phyloP scores from a whole-genome alignment of 2,329 filamentous ascomycete species.

The Fusarium domesticum region DNA sequence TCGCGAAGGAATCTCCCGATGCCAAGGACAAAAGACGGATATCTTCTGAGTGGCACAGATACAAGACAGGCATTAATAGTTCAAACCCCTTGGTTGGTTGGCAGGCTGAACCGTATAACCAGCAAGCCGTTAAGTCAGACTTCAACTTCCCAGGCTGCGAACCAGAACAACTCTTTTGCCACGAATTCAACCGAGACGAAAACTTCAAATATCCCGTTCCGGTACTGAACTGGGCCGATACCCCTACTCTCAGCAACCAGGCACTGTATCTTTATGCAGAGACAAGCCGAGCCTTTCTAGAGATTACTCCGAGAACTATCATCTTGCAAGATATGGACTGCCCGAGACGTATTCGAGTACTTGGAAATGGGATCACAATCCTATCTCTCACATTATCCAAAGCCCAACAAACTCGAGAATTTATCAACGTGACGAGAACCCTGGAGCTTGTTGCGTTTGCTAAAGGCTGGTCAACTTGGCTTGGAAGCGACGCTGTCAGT shows the following conservation, averaged over 20 bases:
- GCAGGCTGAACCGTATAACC: neutral
- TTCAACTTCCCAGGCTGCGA: neutral
- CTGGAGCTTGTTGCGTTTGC: conserved; percentile 7
- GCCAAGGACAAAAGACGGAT: conserved; percentile 1
- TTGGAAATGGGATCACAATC: neutral
- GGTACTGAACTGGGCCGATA: conserved; percentile 5
- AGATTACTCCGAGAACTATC: neutral
- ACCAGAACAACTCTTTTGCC: neutral
- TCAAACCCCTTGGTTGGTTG: conserved; percentile 2
- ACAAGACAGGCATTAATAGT: neutral
- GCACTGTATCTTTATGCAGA: conserved; percentile 5
- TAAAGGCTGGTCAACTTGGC: conserved; percentile 12
- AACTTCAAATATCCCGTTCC: conserved; percentile 2
- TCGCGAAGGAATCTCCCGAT: neutral
- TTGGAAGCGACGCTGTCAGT: conserved; percentile 5
- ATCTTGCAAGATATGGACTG: conserved; percentile 1
- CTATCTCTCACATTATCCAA: conserved; percentile 4
- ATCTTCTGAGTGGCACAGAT: conserved; percentile 4
- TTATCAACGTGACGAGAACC: neutral
- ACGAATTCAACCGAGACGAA: neutral
- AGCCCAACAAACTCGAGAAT: neutral
- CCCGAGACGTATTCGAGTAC: conserved; percentile 1
- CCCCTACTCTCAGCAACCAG: conserved; percentile 6
- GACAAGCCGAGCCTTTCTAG: conserved; percentile 1
- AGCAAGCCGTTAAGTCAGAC: neutral